Base-by-base conservation (phyloP, 768 basidiomycete species). In the Cystofilobasidium bisporidii region DNA sequence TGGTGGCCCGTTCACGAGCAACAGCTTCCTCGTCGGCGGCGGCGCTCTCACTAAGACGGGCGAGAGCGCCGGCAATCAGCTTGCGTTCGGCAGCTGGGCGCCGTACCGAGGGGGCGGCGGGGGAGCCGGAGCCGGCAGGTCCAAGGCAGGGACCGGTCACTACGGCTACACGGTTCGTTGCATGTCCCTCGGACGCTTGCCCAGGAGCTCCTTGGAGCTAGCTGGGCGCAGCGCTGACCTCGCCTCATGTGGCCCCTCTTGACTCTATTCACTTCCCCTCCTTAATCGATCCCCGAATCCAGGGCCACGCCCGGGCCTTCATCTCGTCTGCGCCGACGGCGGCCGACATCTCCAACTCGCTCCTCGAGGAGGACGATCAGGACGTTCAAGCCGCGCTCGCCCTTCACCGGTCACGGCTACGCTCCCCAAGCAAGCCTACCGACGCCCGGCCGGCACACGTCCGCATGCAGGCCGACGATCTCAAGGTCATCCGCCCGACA, bases 261-360 rank as follows among this genome's bases (percentile, higher is more conserved):
- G n/a, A n/a, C n/a, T 32, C 22, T 38, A 17, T 53, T 50, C 36
- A 20, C 30, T 30, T 15, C 33, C n/a, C 1, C 40, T n/a, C n/a
- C n/a, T n/a, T n/a, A n/a, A n/a, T n/a, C n/a, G n/a, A n/a, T n/a
- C n/a, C n/a, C n/a, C n/a, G n/a, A n/a, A n/a, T n/a, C n/a, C 28
- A 68, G 67, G 67, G 67, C 30, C 67, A 68, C 47, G 67, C 61
- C 61, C 53, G 61, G 41, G 61, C 67, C 26, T 61, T 68, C 20
- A 61, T 68, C 36, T 58, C 58, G 45, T 58, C 58, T n/a, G 61
- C 48, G 30, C 62, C 67, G n/a, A 55, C 67, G 4, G 67, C 67
- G 14, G 32, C 67, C 5, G 50, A 61, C 53, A 55, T 62, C 36
- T 55, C 61, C 10, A 38, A 61, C 30, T 36, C 61, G 8, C 61